phyloP scores from a whole-genome alignment of 768 basidiomycete species.

The Lyophyllum decastes region DNA sequence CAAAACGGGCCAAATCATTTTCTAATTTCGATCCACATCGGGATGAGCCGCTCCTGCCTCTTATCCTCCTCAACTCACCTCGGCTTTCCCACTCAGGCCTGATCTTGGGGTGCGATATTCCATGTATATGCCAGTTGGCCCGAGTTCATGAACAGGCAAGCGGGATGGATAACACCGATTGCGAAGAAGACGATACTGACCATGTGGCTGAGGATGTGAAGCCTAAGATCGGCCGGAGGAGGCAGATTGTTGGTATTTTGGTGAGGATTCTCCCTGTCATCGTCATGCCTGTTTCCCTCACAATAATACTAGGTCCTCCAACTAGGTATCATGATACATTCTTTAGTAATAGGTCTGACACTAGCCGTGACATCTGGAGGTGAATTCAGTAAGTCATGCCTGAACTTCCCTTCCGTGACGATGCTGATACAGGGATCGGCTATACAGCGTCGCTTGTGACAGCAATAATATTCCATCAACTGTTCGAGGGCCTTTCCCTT shows the following conservation, averaged over 20 bases:
- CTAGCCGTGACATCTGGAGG: conserved; percentile 67
- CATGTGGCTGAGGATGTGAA: conserved; percentile 19
- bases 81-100: conserved; percentile 16
- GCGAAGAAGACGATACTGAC: conserved; percentile 16
- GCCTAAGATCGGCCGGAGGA: conserved; percentile 46
- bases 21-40: conserved; percentile 12
- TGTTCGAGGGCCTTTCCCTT: conserved; percentile 83
- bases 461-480: conserved; percentile 79
- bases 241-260: conserved; percentile 75
- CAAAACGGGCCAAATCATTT: conserved; percentile 15
- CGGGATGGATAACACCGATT: conserved; percentile 1
- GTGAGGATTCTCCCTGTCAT: conserved; percentile 37
- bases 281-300: background rate
- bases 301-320: conserved; percentile 61
- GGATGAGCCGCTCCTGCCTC: conserved; percentile 14
- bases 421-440: background rate
- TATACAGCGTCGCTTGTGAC: conserved; percentile 65
- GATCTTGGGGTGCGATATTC: conserved; percentile 15
- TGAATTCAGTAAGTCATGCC: conserved; percentile 62
- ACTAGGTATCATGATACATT: conserved; percentile 84
- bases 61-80: conserved; percentile 20
- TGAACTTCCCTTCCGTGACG: background rate
- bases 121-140: conserved; percentile 18
- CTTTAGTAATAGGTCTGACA: conserved; percentile 79
- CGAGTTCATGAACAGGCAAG: conserved; percentile 6